Percentiles rank a stretch among this genome's conserved stretches.
phyloP scores from a whole-genome alignment of 2,329 filamentous ascomycete genomes.

The Gaeumannomyces tritici region DNA sequence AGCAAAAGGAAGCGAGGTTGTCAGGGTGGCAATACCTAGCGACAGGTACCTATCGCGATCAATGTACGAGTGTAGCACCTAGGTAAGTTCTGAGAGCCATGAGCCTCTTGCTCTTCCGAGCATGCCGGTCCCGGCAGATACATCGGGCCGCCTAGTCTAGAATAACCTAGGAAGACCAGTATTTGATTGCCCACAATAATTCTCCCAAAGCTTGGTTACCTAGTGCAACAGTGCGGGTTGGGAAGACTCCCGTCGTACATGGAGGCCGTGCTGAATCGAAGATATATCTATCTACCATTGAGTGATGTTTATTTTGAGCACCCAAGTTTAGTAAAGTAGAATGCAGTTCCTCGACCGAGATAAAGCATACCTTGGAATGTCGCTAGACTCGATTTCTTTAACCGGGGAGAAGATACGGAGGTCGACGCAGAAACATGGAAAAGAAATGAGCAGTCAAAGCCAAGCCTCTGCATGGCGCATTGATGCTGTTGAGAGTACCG shows the following conservation, averaged over 20 bases:
- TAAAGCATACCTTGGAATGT: not conserved
- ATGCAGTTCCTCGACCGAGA: not conserved
- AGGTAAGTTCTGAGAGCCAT: not conserved
- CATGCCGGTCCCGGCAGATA: too few relatives aligned
- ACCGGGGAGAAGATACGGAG: too few relatives aligned
- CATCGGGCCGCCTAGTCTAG: not conserved
- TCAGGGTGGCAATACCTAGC: not conserved
- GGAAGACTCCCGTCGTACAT: not conserved
- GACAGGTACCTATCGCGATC: not conserved
- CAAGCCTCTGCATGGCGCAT: not conserved
- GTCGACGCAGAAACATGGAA: not conserved
- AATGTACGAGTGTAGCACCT: not conserved
- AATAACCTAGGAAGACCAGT: not conserved
- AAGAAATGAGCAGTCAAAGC: too few relatives aligned
- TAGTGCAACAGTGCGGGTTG: not conserved
- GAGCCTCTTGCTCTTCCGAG: not conserved
- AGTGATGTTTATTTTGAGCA: too few relatives aligned
- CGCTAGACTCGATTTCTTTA: not conserved
- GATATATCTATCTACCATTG: not conserved
- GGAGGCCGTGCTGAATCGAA: not conserved
- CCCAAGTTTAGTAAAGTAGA: too few relatives aligned
- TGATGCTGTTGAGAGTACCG: too few relatives aligned
- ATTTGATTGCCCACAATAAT: not conserved
- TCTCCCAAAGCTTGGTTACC: not conserved
- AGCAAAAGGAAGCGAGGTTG: not conserved